Percentiles rank a stretch among this genome's conserved stretches.
Conservation (phyloP, 2,329 filamentous ascomycete genomes). For the Calycina herbarum region DNA sequence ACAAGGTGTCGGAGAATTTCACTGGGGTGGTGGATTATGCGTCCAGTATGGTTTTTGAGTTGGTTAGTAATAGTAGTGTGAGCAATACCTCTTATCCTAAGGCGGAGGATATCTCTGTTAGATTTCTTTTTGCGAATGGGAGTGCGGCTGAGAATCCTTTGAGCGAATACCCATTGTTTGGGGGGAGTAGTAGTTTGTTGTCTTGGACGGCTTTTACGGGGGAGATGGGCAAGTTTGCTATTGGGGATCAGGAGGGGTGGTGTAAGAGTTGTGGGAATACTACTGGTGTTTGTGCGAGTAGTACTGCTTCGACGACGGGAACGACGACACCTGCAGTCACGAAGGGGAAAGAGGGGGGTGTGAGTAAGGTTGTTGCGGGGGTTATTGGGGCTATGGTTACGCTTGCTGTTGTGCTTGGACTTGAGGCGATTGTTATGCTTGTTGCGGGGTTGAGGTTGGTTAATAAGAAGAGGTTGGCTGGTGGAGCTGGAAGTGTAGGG, state of each 20-base stretch:
- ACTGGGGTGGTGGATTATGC: conserved; percentile 81
- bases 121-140: conserved; percentile 63
- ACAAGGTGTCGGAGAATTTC: conserved; percentile 60
- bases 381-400: conserved; percentile 76
- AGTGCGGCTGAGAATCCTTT: conserved; percentile 47
- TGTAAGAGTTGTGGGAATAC: conserved; percentile 74
- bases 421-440: conserved; percentile 54
- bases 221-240: conserved; percentile 64
- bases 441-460: conserved; percentile 59
- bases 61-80: conserved; percentile 56
- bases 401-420: conserved; percentile 59
- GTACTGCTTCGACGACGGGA: conserved; percentile 35
- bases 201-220: conserved; percentile 68
- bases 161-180: conserved; percentile 57
- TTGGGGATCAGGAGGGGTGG: conserved; percentile 67
- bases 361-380: conserved; percentile 73
- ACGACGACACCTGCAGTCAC: conserved; percentile 32
- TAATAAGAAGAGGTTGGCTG: conserved; percentile 49
- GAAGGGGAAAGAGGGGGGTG: conserved; percentile 32
- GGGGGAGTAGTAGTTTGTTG: conserved; percentile 54
- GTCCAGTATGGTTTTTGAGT: conserved; percentile 77
- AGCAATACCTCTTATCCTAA: conserved; percentile 48
- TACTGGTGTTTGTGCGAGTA: conserved; percentile 62
- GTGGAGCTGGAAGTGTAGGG: not conserved
- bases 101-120: conserved; percentile 52